Base-by-base conservation (phyloP, 768 basidiomycete species). In the Tulasnella calospora region DNA sequence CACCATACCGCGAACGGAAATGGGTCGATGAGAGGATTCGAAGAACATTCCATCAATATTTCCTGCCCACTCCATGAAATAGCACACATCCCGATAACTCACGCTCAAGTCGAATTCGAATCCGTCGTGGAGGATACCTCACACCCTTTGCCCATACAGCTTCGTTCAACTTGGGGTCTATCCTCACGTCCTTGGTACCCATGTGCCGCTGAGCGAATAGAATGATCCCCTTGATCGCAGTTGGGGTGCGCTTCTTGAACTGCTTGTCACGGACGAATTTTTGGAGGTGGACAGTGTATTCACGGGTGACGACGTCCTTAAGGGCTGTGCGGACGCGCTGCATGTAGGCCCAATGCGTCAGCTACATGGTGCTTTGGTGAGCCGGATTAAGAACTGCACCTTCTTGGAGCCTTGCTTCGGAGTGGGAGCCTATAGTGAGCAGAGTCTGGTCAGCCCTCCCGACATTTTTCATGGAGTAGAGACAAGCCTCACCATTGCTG, bases 281-380 rank as follows among this genome's bases (percentile, higher is more conserved):
- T 92, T 98, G 95, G 55, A 98, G 87, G 87, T 98, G 95, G 88
- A 98, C 93, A 83, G 97, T 98, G 92, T 98, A 98, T 86, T 99
- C 97, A 83, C 96, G 92, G 81, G 96, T 94, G 81, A 98, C 97
- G 87, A 98, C 97, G 86, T 99, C 97, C 86, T 94, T 90, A 85
- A 98, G 94, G 77, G 97, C 97, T 79, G 95, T 96, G 86, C 97
- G 95, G 83, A 27, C 61, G 33, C 61, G 90, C 90, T 67, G 61
- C 6, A 67, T 3, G 15, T 27, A 1, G 61, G 33, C 61, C 13
- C 30, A 67, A 3, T 27, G 61, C 30, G 61, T 67, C 61, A 67
- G 33, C 33, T 27, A 33, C 61, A 17, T 17, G 61, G 3, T 30
- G 61, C 33, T 17, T 33, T 35, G 5, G 4, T 17, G 1, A 17